Percentiles rank a stretch among this genome's conserved stretches.
These are phyloP conservation scores for Dillenia turbinata DNA, from an alignment of 164 flowering plant species.

Conservation along the genomic window DNA sequence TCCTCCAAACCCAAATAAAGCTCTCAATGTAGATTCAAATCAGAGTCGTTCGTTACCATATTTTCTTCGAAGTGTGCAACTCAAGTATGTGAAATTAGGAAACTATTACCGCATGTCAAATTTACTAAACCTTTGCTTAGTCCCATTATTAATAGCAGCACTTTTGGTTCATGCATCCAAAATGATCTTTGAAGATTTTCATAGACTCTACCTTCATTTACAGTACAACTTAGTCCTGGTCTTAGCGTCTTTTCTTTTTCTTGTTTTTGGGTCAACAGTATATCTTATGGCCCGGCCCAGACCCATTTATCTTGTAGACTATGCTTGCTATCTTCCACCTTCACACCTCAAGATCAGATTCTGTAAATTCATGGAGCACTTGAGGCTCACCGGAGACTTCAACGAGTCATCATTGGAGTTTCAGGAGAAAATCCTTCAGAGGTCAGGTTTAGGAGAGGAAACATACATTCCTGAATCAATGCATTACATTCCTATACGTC, in stretches of 20 bases:
- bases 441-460: conserved; percentile 18
- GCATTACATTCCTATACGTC: background rate
- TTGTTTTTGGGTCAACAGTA: background rate
- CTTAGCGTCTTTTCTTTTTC: background rate
- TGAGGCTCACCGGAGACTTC: conserved; percentile 7
- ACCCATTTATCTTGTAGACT: background rate
- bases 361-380: background rate
- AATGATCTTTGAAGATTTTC: background rate
- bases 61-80: background rate
- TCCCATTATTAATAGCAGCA: background rate
- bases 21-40: no score
- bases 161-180: background rate
- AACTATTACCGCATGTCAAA: background rate
- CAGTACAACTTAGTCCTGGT: background rate
- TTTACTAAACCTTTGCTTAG: background rate
- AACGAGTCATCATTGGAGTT: conserved; percentile 15
- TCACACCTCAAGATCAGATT: conserved; percentile 10
- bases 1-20: no score
- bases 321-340: background rate
- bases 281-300: background rate
- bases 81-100: background rate
- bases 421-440: background rate
- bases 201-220: background rate
- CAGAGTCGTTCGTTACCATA: no score
- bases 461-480: background rate